phyloP scores from a whole-genome alignment of 2,329 filamentous ascomycete species.

The Penicillium janthinellum region DNA sequence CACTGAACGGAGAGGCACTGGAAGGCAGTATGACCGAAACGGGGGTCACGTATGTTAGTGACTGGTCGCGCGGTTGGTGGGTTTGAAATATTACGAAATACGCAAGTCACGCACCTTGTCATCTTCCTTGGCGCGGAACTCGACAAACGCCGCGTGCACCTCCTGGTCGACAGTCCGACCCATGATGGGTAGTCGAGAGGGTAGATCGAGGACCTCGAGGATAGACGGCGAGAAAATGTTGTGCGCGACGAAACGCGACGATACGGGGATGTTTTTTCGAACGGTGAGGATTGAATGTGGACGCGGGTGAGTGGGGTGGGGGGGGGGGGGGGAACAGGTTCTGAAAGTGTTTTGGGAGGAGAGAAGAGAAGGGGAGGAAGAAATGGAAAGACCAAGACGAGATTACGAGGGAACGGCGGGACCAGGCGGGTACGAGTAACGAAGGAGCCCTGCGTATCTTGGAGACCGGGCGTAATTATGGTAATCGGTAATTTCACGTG shows the following conservation, averaged over 20 bases:
- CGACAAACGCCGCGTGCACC: conserved; percentile 56
- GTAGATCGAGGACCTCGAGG: conserved; percentile 18
- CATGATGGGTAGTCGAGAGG: conserved; percentile 40
- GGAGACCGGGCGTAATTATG: conserved; percentile 19
- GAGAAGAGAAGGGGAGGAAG: conserved; percentile 18
- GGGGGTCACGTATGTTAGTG: conserved; percentile 38
- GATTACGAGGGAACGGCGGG: conserved; percentile 18
- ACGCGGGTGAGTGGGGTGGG: conserved; percentile 16
- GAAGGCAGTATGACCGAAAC: conserved; percentile 21
- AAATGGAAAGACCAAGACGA: conserved; percentile 29
- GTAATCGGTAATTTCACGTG: conserved; percentile 5
- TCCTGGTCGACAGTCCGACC: conserved; percentile 56
- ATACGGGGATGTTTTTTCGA: conserved; percentile 6
- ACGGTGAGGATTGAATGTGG: not conserved
- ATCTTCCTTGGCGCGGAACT: conserved; percentile 57
- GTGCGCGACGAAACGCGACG: conserved; percentile 24
- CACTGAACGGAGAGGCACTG: conserved; percentile 56
- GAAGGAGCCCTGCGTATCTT: conserved; percentile 23
- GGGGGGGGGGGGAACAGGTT: conserved; percentile 15
- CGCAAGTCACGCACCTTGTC: conserved; percentile 49
- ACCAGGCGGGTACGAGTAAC: conserved; percentile 14
- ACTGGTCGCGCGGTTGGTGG: conserved; percentile 30
- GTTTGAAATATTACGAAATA: conserved; percentile 48
- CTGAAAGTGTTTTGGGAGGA: conserved; percentile 13
- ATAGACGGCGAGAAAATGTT: not conserved